Base-by-base conservation (phyloP, 2,329 filamentous ascomycete species). In the Alternaria triticimaculans region DNA sequence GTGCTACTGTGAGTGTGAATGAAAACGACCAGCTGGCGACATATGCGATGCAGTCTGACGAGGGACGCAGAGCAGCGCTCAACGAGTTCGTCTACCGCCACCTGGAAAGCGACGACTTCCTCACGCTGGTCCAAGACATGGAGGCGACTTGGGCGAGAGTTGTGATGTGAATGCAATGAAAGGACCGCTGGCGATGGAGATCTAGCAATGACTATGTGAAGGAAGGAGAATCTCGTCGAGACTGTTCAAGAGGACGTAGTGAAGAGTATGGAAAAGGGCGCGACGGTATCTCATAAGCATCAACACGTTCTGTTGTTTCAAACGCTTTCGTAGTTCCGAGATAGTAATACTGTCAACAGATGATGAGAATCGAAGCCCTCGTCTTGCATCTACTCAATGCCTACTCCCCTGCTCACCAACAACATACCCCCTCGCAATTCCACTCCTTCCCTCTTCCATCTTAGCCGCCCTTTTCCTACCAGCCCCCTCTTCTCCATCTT, bases 361-460 rank as follows among this genome's bases (percentile, higher is more conserved):
- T 18, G 25, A 20, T 4, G 0, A 53, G 21, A 5, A 33, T 37
- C 14, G 14, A 33, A 7, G 9, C 18, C n/a, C 26, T 21, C 11
- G 15, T n/a, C 0, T 14, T 11, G 6, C 5, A 11, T 30, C 23
- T 23, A n/a, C 23, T 46, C 45, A 79, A 65, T 78, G 76, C 55
- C 49, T 65, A 6, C 46, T 64, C 14, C 58, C 73, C 54, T 75
- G 72, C 10, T 89, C 87, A 8, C 92, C 92, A 56, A 96, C 91
- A 0, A 85, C 88, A 82, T 99, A 99, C 0, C 95, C 96, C 73
- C 92, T 89, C 33, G 96, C 96, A 60, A 98, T 89, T 15, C 96
- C 96, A 68, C 90, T 91, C 68, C 93, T 87, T 1, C 96, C 96
- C 80, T 97, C 90, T 76, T 97, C 93, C 61, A 99, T 87, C 18